Evolutionary conservation across 176 grass and related monocot genomes (phyloP), one percentile per base, ranked within the genome.

Genomic region (Oropetium thomaeum): DNA sequence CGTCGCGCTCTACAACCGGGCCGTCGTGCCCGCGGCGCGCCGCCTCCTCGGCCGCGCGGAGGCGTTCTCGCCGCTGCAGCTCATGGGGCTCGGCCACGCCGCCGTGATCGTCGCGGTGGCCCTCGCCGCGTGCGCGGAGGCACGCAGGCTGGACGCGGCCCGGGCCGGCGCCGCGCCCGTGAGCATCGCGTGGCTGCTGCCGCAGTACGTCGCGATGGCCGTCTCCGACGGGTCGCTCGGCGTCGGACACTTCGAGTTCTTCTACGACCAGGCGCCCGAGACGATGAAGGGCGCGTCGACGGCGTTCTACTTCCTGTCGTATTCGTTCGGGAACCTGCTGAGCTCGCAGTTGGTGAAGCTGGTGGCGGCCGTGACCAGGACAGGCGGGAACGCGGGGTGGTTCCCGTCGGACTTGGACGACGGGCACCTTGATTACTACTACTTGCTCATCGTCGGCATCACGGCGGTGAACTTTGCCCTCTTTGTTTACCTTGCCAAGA

Each of bases 241-340:
- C n/a, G 69, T 79, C 51, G 72, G 79, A 22, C 58, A 87, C 30
- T 30, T 82, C 58, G 73, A 78, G 73, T 87, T 87, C 79, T 87
- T 87, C 67, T 87, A 87, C 73, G 58, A 71, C 58, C 73, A 87
- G 66, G 81, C 85, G 17, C 85, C 85, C 22, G 74, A 83, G 79
- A 54, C 80, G 40, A 74, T 83, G 80, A 44, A 15, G 4, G 52
- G 79, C 42, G 27, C 62, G 16, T 87, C 68, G 1, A 88, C 67
- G 41, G 85, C 85, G 20, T 88, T 83, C 69, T 78, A 59, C 69
- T 83, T 88, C 54, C 22, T 88, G 16, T 53, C 80, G 2, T 0
- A 5, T 17, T 88, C 80, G 27, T 2, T 83, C 28, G 80, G 86
- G 28, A 69, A 55, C 62, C 9, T 83, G 12, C 41, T 88, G 11